These are phyloP conservation scores for Panaeolus cyanescens DNA, from an alignment of 768 basidiomycete species.

Conservation along the genomic window DNA sequence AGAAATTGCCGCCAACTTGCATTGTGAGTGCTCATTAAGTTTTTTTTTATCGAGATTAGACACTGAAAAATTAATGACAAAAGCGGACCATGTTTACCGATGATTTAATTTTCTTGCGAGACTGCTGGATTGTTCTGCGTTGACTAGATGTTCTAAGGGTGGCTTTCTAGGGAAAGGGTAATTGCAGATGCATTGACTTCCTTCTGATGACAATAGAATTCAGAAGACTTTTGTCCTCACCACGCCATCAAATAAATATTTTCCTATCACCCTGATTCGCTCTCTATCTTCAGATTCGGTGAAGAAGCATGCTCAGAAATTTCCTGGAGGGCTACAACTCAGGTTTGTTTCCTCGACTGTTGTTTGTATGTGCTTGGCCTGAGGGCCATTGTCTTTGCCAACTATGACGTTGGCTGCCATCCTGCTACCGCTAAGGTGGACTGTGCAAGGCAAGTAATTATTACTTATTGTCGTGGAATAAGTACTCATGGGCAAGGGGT, in stretches of 20 bases:
- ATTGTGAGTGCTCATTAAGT: constrained; percentile 49
- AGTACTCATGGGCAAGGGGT: background rate
- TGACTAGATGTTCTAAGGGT: constrained; percentile 3
- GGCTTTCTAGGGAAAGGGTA: constrained; percentile 11
- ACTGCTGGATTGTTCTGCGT: background rate
- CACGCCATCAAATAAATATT: background rate
- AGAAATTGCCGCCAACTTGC: constrained; percentile 94
- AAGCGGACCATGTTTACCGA: constrained; percentile 89
- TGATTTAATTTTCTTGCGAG: constrained; percentile 30
- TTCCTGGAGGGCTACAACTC: too few relatives aligned
- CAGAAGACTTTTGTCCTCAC: background rate
- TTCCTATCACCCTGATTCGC: background rate
- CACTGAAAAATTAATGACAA: constrained; percentile 19
- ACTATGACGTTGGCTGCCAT: background rate
- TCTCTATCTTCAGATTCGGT: background rate
- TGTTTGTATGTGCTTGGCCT: background rate
- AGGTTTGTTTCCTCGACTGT: too few relatives aligned
- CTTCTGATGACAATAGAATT: background rate
- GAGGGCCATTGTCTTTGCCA: background rate
- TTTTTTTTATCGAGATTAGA: constrained; percentile 13
- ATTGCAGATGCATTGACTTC: constrained; percentile 6
- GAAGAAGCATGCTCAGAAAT: too few relatives aligned
- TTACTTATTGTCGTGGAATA: background rate
- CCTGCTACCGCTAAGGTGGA: background rate
- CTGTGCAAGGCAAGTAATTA: background rate